phyloP scores from a whole-genome alignment of 2,329 filamentous ascomycete genomes.

The Penicillium sp. region DNA sequence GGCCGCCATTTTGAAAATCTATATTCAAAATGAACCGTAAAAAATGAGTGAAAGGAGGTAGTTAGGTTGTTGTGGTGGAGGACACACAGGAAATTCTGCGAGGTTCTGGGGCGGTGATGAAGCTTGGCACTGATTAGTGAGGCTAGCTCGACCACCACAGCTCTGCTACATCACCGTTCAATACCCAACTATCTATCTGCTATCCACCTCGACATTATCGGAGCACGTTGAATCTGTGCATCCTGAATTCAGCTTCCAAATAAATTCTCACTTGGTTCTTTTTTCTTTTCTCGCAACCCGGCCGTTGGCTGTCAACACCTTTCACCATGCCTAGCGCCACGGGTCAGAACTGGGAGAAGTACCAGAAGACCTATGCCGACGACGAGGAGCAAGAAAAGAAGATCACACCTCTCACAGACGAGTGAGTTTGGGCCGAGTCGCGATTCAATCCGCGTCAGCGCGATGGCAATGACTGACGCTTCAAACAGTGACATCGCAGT shows the following conservation, averaged over 20 bases:
- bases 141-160: conserved; percentile 38
- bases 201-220: conserved; percentile 6
- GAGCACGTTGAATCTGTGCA: conserved; percentile 2
- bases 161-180: conserved; percentile 32
- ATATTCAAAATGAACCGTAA: conserved; percentile 29
- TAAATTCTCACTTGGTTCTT: conserved; percentile 6
- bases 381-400: conserved; percentile 99
- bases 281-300: conserved; percentile 13
- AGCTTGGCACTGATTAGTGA: conserved; percentile 44
- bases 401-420: conserved; percentile 94
- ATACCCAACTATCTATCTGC: conserved; percentile 25
- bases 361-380: conserved; percentile 94
- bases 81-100: conserved; percentile 41
- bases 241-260: conserved; percentile 6
- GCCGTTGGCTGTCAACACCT: conserved; percentile 32
- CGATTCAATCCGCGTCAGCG: not conserved
- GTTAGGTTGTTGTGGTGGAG: conserved; percentile 26
- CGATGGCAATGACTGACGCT: conserved; percentile 30
- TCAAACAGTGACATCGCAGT: conserved; percentile 88
- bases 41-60: conserved; percentile 23
- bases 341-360: conserved; percentile 96
- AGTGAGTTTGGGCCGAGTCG: conserved; percentile 61
- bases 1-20: conserved; percentile 51
- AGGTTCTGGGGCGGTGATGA: conserved; percentile 42
- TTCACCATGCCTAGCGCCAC: conserved; percentile 84